Percentiles rank a stretch among this genome's conserved stretches.
Evolutionary conservation across 768 basidiomycete species (phyloP).

Genomic region (Xerocomellus intermedius): DNA sequence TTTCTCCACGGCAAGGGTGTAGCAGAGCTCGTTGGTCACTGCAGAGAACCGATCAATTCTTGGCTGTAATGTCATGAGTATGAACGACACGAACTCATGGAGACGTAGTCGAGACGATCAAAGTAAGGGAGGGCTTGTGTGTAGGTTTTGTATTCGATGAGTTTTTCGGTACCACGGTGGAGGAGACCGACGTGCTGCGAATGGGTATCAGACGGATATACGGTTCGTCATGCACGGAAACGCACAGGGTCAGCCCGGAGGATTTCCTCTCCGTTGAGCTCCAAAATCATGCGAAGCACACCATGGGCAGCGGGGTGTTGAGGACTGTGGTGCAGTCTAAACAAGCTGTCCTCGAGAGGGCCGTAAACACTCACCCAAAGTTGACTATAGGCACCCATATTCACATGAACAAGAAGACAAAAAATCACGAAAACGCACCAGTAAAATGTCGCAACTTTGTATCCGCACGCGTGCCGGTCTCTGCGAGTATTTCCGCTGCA

Average conservation of each 20-base stretch:
- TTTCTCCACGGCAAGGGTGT: constrained; percentile 97
- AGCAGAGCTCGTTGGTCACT: constrained; percentile 99
- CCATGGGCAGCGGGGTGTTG: constrained; percentile 99
- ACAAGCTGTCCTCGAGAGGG: background rate
- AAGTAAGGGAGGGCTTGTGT: constrained; percentile 98
- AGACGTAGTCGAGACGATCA: constrained; percentile 98
- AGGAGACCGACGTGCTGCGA: constrained; percentile 88
- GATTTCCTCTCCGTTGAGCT: constrained; percentile 96
- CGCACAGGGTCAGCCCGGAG: constrained; percentile 80
- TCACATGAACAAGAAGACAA: background rate
- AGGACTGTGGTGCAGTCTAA: constrained; percentile 38
- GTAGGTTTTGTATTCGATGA: constrained; percentile 99
- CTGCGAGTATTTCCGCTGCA: constrained; percentile 77
- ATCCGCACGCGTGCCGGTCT: constrained; percentile 68
- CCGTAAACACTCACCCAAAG: constrained; percentile 62
- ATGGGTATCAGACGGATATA: constrained; percentile 6
- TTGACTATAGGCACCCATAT: constrained; percentile 60
- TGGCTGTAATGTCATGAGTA: background rate
- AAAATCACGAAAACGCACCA: constrained; percentile 47
- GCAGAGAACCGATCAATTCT: constrained; percentile 6
- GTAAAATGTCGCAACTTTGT: constrained; percentile 92
- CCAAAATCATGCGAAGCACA: constrained; percentile 94
- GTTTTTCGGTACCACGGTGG: constrained; percentile 96
- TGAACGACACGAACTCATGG: constrained; percentile 79
- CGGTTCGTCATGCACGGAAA: background rate